Conservation (phyloP, 2,329 filamentous ascomycete genomes). For the Chaetomium sp. region DNA sequence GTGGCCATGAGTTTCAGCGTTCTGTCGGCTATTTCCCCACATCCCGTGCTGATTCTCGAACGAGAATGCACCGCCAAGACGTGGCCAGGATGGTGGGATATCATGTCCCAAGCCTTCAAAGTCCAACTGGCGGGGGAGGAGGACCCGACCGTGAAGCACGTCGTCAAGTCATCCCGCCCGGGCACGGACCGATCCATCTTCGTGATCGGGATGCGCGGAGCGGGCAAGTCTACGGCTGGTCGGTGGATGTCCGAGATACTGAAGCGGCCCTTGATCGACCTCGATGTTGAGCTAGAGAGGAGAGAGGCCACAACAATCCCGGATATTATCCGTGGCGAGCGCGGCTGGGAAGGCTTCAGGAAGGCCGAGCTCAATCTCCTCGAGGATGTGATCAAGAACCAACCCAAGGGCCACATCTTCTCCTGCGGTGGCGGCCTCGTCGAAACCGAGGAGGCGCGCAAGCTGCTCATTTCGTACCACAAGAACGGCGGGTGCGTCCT, state of each 20-base stretch:
- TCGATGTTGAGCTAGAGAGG: constrained; percentile 84
- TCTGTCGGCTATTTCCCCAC: constrained; percentile 70
- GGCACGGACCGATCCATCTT: constrained; percentile 70
- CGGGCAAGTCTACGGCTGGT: constrained; percentile 93
- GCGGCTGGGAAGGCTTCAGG: constrained; percentile 88
- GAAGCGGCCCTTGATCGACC: constrained; percentile 76
- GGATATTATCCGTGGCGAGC: constrained; percentile 71
- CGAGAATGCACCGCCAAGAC: constrained; percentile 95
- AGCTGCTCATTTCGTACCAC: constrained; percentile 73
- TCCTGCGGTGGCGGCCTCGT: constrained; percentile 94
- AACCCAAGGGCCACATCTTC: constrained; percentile 76
- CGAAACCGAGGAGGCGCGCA: constrained; percentile 77
- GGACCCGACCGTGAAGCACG: constrained; percentile 38
- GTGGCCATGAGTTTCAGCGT: constrained; percentile 99
- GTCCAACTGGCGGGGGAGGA: constrained; percentile 78
- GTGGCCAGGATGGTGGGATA: constrained; percentile 99
- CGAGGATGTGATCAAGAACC: constrained; percentile 71
- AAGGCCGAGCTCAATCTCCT: constrained; percentile 75
- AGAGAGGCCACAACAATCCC: constrained; percentile 76
- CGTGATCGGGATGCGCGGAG: constrained; percentile 95
- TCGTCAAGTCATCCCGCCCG: constrained; percentile 38
- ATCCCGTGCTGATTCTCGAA: constrained; percentile 77
- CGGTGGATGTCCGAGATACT: constrained; percentile 79
- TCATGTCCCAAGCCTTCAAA: constrained; percentile 74
- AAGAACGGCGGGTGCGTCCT: constrained; percentile 80